Base-by-base conservation (phyloP, 495 filamentous ascomycete genomes). In the Penicillium coprophilum region DNA sequence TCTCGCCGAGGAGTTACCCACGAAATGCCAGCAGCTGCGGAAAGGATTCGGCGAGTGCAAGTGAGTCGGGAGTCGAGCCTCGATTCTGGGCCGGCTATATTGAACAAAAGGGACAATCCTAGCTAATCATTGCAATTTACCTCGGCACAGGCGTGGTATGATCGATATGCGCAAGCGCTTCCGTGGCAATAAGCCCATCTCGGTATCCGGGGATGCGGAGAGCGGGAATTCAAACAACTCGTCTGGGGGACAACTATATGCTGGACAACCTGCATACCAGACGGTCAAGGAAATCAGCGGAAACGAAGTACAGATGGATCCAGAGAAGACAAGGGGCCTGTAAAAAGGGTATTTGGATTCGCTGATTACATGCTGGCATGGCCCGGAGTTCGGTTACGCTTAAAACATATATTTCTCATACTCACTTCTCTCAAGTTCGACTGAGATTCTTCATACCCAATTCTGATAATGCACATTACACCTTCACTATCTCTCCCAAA, bases 101-200 rank as follows among this genome's bases (percentile, higher is more conserved):
- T 17, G 8, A 0, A 20, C 30, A n/a, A 12, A 34, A 28, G 43
- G 8, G 20, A 9, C 32, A 46, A 46, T 15, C 2, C 13, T 13
- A 9, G 12, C 52, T 54, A 38, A 54, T 24, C 1, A 10, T n/a
- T 46, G 52, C 1, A 3, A 0, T 20, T 9, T 34, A 5, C 10
- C 30, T 38, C 31, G 31, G 6, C 6, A 46, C 9, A 82, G 80
- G 66, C 88, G 92, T 53, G 94, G 95, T 48, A 84, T 95, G 85
- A 84, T 97, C 65, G 94, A 98, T 74, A 98, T 98, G 95, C 88
- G 95, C 67, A 98, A 98, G 74, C 87, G 95, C 21, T 97, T 98
- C 77, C 83, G 95, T 41, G 95, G 94, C n/a, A 97, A 98, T 74
- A 82, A 89, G 61, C 92, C 94, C 43, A 80, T 96, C 58, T 79